These are phyloP conservation scores for Wallemia ichthyophaga DNA, from an alignment of 1,284 basidiomycete species.

Conservation along the genomic window DNA sequence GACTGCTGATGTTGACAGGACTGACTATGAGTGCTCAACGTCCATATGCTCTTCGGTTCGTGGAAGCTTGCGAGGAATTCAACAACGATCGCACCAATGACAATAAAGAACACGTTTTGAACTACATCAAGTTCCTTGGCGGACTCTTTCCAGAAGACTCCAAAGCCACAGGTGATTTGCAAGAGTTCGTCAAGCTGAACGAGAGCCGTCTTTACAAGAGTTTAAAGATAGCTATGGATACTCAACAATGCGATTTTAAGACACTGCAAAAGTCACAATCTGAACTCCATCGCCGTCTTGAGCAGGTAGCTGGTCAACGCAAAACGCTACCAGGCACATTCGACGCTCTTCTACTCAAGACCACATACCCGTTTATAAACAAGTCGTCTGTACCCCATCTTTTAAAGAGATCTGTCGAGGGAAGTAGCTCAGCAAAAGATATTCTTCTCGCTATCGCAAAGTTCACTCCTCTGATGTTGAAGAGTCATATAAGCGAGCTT, in stretches of 20 bases:
- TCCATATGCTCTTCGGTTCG: constrained; percentile 16
- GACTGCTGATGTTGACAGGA: constrained; percentile 30
- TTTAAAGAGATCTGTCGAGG: constrained; percentile 27
- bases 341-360: constrained; percentile 7
- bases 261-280: constrained; percentile 37
- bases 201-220: constrained; percentile 61
- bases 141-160: constrained; percentile 36
- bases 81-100: constrained; percentile 24
- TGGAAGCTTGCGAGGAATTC: constrained; percentile 28
- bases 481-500: constrained; percentile 41
- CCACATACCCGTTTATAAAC: constrained; percentile 37
- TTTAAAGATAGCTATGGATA: constrained; percentile 47
- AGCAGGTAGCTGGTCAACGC: background rate
- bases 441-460: constrained; percentile 35
- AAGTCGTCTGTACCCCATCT: constrained; percentile 56
- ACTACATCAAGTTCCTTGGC: constrained; percentile 20
- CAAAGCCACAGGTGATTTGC: constrained; percentile 46
- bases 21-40: constrained; percentile 11
- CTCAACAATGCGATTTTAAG: constrained; percentile 43
- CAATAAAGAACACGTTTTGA: constrained; percentile 33
- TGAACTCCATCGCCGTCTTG: background rate
- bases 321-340: constrained; percentile 4
- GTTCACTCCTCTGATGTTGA: constrained; percentile 38
- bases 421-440: constrained; percentile 9
- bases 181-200: constrained; percentile 56